Evolutionary conservation across 768 basidiomycete species (phyloP).

Genomic region (Macrolepiota fuliginosa): DNA sequence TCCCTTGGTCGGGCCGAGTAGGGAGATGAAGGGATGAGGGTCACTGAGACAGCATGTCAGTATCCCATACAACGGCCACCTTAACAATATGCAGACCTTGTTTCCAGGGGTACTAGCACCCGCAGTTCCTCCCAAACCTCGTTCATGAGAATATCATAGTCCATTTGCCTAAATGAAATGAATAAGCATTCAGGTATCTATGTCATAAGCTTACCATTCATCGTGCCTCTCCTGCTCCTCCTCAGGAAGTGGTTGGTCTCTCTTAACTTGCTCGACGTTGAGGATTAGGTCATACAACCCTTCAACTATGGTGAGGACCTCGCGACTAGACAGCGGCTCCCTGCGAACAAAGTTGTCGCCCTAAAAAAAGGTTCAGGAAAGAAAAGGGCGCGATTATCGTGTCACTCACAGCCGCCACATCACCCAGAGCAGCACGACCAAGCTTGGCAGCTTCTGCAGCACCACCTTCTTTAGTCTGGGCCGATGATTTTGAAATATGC

Average conservation of each 20-base stretch:
- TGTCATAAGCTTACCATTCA: constrained; percentile 40
- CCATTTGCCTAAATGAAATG: constrained; percentile 46
- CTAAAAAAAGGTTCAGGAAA: constrained; percentile 30
- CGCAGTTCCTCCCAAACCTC: constrained; percentile 77
- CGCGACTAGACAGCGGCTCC: constrained; percentile 76
- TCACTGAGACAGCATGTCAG: constrained; percentile 43
- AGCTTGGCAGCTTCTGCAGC: constrained; percentile 76
- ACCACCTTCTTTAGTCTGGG: constrained; percentile 38
- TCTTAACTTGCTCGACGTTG: constrained; percentile 78
- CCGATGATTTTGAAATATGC: constrained; percentile 54
- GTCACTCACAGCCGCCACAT: constrained; percentile 48
- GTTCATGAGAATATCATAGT: constrained; percentile 58
- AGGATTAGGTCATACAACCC: constrained; percentile 82
- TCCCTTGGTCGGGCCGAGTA: constrained; percentile 86
- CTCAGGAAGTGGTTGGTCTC: constrained; percentile 72
- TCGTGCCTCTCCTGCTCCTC: constrained; percentile 42
- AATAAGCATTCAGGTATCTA: background rate
- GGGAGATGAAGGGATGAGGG: constrained; percentile 95
- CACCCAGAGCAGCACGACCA: constrained; percentile 69
- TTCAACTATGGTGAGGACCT: constrained; percentile 79
- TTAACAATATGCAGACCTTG: constrained; percentile 57
- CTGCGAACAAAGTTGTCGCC: constrained; percentile 59
- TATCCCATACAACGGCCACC: background rate
- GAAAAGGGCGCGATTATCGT: background rate
- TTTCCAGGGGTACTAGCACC: constrained; percentile 90